phyloP scores from a whole-genome alignment of 192 early-diverging fungal genomes.

The Coemansia sp. region DNA sequence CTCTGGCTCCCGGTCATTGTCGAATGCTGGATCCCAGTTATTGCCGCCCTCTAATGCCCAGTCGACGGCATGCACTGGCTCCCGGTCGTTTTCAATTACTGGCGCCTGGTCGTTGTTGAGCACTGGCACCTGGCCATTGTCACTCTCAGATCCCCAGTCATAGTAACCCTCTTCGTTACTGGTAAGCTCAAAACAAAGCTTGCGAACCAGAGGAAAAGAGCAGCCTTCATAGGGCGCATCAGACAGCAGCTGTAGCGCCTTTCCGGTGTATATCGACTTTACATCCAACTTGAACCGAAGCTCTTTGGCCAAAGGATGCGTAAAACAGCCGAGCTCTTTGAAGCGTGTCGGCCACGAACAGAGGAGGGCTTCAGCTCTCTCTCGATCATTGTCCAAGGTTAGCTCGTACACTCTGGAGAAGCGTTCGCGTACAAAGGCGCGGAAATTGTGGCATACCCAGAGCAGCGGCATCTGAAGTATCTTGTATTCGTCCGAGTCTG shows the following conservation, averaged over 20 bases:
- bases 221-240: background rate
- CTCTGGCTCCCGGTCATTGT: too few relatives aligned
- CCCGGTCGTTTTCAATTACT: too few relatives aligned
- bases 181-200: background rate
- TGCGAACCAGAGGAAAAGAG: background rate
- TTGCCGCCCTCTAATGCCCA: too few relatives aligned
- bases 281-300: background rate
- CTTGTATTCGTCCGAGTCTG: background rate
- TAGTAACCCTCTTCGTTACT: background rate
- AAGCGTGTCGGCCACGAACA: background rate
- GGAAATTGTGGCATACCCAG: conserved; percentile 1
- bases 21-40: too few relatives aligned
- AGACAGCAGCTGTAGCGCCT: background rate
- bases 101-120: too few relatives aligned
- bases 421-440: background rate
- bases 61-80: too few relatives aligned
- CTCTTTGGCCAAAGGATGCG: background rate
- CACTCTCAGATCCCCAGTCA: too few relatives aligned
- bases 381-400: too few relatives aligned
- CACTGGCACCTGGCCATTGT: too few relatives aligned
- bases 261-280: background rate
- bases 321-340: background rate
- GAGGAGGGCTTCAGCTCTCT: background rate
- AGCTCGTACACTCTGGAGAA: background rate
- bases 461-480: background rate